phyloP scores from a whole-genome alignment of 2,329 filamentous ascomycete species.

The Boeremia exigua region DNA sequence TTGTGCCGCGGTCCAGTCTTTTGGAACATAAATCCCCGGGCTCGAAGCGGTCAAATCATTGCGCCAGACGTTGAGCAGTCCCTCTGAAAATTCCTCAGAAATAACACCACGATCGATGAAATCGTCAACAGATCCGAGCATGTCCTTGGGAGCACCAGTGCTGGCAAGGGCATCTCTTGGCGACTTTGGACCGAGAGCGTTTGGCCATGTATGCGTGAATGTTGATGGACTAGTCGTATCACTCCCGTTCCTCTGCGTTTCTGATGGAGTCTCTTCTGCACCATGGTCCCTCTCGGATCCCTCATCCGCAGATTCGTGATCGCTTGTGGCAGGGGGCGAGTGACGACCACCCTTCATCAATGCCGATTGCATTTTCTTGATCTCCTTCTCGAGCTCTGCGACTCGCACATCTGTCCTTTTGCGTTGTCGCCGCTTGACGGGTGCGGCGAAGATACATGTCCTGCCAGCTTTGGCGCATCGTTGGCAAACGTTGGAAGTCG shows the following conservation, averaged over 20 bases:
- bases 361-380: constrained; percentile 42
- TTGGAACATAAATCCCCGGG: constrained; percentile 39
- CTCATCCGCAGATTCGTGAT: constrained; percentile 39
- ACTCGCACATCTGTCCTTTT: constrained; percentile 48
- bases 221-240: constrained; percentile 15
- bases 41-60: constrained; percentile 37
- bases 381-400: constrained; percentile 45
- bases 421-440: constrained; percentile 44
- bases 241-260: constrained; percentile 20
- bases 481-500: constrained; percentile 39
- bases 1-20: constrained; percentile 39
- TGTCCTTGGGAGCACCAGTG: constrained; percentile 25
- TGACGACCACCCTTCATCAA: constrained; percentile 34
- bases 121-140: constrained; percentile 37
- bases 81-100: constrained; percentile 34
- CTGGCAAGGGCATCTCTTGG: constrained; percentile 5
- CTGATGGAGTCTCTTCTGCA: constrained; percentile 20
- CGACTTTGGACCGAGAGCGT: constrained; percentile 2
- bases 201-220: constrained; percentile 17
- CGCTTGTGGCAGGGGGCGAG: constrained; percentile 33
- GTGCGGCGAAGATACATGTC: constrained; percentile 43
- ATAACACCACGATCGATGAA: constrained; percentile 45
- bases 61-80: constrained; percentile 39
- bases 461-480: constrained; percentile 44
- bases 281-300: constrained; percentile 24